phyloP scores from a whole-genome alignment of 2,329 filamentous ascomycete genomes.

The Lasiodiplodia hormozganensis region DNA sequence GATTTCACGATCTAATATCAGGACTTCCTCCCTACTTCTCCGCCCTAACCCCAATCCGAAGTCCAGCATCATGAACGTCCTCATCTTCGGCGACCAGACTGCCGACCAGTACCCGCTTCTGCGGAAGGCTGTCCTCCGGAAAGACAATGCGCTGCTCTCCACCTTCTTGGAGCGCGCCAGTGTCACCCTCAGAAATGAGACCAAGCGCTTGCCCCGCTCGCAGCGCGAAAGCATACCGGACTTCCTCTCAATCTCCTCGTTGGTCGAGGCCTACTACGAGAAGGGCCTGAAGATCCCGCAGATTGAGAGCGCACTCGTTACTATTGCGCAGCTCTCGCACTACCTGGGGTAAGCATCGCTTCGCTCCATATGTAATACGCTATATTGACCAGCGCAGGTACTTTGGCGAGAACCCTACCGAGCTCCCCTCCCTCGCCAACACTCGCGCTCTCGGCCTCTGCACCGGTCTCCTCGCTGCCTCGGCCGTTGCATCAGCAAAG shows the following conservation, averaged over 20 bases:
- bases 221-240: slow-evolving; percentile 66
- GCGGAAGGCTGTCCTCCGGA: slow-evolving; percentile 55
- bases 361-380: slow-evolving; percentile 30
- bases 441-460: slow-evolving; percentile 68
- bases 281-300: slow-evolving; percentile 65
- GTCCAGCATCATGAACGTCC: slow-evolving; percentile 52
- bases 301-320: slow-evolving; percentile 70
- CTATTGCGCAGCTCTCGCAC: slow-evolving; percentile 70
- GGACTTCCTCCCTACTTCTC: slow-evolving; percentile 12
- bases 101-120: slow-evolving; percentile 70
- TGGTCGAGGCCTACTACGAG: slow-evolving; percentile 69
- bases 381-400: slow-evolving; percentile 47
- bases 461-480: slow-evolving; percentile 73
- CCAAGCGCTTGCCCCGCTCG: slow-evolving; percentile 62
- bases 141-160: slow-evolving; percentile 64
- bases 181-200: slow-evolving; percentile 66
- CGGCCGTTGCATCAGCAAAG: slow-evolving; percentile 68
- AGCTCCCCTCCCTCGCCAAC: slow-evolving; percentile 57
- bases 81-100: slow-evolving; percentile 76
- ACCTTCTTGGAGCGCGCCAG: slow-evolving; percentile 67
- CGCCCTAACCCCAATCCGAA: slow-evolving; percentile 22
- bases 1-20: slow-evolving; percentile 4
- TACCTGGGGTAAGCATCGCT: slow-evolving; percentile 67
- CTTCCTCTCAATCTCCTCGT: slow-evolving; percentile 68
- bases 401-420: slow-evolving; percentile 61